Evolutionary conservation across 1,284 basidiomycete genomes (phyloP).

Genomic region (Cystobasidium sp.): DNA sequence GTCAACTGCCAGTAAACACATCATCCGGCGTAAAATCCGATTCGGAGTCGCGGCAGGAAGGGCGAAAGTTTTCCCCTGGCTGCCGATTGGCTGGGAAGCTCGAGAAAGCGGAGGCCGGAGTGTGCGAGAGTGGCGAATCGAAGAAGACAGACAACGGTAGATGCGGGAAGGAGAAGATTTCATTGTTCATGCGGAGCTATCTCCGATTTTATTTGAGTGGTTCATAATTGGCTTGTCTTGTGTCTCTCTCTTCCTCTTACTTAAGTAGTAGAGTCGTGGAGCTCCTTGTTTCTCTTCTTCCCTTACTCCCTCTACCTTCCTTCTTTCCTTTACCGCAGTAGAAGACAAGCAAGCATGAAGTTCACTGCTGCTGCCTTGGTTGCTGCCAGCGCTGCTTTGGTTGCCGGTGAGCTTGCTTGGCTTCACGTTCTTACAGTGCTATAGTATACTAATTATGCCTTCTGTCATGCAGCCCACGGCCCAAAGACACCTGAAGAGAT

Average conservation of each 20-base stretch:
- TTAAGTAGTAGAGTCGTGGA: background rate
- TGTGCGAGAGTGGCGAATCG: background rate
- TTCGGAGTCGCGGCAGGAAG: constrained; percentile 1
- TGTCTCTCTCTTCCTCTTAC: background rate
- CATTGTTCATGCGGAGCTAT: background rate
- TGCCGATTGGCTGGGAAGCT: constrained; percentile 4
- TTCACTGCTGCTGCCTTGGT: constrained; percentile 35
- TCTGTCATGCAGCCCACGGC: constrained; percentile 51
- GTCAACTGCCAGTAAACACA: constrained; percentile 1
- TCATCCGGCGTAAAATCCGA: background rate
- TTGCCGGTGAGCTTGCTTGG: constrained; percentile 19
- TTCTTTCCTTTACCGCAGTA: background rate
- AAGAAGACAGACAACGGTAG: background rate
- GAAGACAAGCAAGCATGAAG: constrained; percentile 39
- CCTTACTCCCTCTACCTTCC: background rate
- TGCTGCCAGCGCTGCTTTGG: constrained; percentile 34
- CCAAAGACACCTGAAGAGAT: constrained; percentile 55
- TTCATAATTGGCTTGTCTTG: background rate
- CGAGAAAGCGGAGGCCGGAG: constrained; percentile 6
- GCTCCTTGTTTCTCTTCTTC: background rate
- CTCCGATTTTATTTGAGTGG: background rate
- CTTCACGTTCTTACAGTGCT: background rate
- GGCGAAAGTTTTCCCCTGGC: constrained; percentile 16
- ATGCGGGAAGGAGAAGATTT: background rate
- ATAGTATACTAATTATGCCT: background rate